Percentiles rank a stretch among this genome's conserved stretches.
Conservation (phyloP, 371 early-diverging fungal genomes). For the Smittium mucronatum region DNA sequence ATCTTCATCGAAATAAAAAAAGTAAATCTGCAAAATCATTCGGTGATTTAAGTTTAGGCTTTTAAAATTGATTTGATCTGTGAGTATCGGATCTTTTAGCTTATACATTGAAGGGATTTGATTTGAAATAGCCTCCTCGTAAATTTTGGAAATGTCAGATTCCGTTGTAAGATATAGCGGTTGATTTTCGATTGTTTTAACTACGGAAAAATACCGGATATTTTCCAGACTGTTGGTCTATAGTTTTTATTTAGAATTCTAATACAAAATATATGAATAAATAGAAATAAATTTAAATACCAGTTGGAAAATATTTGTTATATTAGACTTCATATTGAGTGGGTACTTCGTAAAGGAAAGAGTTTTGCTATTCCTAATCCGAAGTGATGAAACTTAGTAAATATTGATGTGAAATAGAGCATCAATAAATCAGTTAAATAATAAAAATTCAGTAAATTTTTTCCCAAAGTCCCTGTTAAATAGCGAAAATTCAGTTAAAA, state of each 20-base stretch:
- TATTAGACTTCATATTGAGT: background rate
- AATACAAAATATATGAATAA: background rate
- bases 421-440: too few relatives aligned
- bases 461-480: too few relatives aligned
- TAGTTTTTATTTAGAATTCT: too few relatives aligned
- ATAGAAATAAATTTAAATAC: background rate
- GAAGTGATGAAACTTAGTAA: too few relatives aligned
- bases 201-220: background rate
- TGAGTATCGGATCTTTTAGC: background rate
- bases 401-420: too few relatives aligned
- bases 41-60: background rate
- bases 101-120: background rate
- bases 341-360: too few relatives aligned
- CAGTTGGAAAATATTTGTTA: background rate
- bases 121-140: background rate
- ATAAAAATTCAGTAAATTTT: too few relatives aligned
- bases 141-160: background rate
- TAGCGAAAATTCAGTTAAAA: too few relatives aligned
- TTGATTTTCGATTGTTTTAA: background rate
- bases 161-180: background rate
- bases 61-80: background rate
- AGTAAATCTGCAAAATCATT: background rate
- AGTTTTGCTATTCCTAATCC: too few relatives aligned
- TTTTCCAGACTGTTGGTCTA: background rate
- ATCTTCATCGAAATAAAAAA: background rate